Base-by-base conservation (phyloP, 192 early-diverging fungal genomes). In the Podila clonocystis region DNA sequence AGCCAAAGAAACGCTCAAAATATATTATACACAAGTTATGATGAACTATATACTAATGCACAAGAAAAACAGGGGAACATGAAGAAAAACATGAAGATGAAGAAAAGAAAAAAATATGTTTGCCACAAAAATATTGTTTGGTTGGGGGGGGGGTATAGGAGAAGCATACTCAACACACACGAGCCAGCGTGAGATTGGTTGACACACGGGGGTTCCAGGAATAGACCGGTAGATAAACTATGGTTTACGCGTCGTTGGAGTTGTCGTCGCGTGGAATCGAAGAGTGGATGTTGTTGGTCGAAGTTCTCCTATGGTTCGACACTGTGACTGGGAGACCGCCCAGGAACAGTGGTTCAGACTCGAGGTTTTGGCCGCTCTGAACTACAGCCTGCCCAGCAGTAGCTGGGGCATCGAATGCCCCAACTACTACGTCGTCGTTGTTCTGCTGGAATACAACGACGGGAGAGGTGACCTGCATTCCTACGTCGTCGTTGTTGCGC, bases 321-420 rank as follows among this genome's bases (percentile, higher is more conserved):
- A 72, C 29, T n/a, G 61, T 49, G 55, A 80, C 77, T 33, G 70
- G 77, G 36, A 68, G 70, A 20, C 77, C 77, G 22, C 77, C 77
- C 60, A 80, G 50, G 50, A 68, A 80, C 65, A 68, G 26, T 68
- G 64, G 71, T 69, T 80, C 77, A 79, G 76, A 79, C 65, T 63
- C 70, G 41, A 64, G 69, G 59, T 73, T 63, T 59, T 70, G 77
- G 76, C 76, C 62, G 77, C 62, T 80, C 77, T 80, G 77, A 80
- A 73, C 71, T 68, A 58, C 70, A 73, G 77, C 77, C 77, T 80
- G 77, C 29, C 41, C 50, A 20, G 62, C 58, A 68, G 65, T 68
- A 38, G 62, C 50, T 65, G 69, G 67, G 36, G 64, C 75, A 6
- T 22, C 65, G 60, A 29, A 31, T 50, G 30, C 70, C 64, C 58